These are phyloP conservation scores for Penicillium verhagenii DNA, from an alignment of 495 filamentous ascomycete genomes.

Conservation along the genomic window DNA sequence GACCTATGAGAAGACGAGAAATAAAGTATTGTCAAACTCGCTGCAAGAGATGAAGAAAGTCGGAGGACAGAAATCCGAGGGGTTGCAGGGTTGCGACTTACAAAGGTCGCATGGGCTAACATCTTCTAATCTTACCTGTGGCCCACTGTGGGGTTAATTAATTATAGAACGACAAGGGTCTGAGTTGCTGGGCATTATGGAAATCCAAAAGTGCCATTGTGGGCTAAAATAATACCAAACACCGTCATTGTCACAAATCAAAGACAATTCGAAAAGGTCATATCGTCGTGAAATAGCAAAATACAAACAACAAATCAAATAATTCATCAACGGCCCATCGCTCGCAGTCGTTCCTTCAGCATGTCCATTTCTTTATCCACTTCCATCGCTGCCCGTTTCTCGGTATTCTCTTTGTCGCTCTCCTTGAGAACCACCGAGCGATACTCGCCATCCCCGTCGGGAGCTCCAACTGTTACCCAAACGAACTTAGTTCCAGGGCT, in stretches of 20 bases:
- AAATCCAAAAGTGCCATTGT: not conserved
- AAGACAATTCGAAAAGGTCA: conserved; percentile 16
- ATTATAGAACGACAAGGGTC: not conserved
- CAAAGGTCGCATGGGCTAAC: not conserved
- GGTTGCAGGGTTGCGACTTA: not conserved
- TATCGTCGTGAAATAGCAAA: conserved; percentile 30
- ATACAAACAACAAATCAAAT: conserved; percentile 2
- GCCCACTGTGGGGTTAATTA: not conserved
- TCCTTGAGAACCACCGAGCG: conserved; percentile 42
- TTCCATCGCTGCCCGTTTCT: conserved; percentile 17
- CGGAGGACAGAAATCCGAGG: conserved; percentile 8
- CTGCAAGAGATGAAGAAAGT: not conserved
- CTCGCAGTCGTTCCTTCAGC: conserved; percentile 34
- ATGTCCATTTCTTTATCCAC: conserved; percentile 34
- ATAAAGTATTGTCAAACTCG: not conserved
- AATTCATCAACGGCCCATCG: conserved; percentile 24
- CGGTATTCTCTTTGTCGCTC: conserved; percentile 9
- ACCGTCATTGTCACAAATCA: not conserved
- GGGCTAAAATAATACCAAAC: not conserved
- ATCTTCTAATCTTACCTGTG: not conserved
- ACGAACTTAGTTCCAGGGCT: conserved; percentile 67
- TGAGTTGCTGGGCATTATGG: not conserved
- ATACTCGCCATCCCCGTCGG: conserved; percentile 64
- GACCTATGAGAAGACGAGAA: not conserved
- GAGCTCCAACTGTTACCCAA: conserved; percentile 80